These are phyloP conservation scores for Verticillium zaregamsianum DNA, from an alignment of 2,329 filamentous ascomycete genomes.

Conservation along the genomic window DNA sequence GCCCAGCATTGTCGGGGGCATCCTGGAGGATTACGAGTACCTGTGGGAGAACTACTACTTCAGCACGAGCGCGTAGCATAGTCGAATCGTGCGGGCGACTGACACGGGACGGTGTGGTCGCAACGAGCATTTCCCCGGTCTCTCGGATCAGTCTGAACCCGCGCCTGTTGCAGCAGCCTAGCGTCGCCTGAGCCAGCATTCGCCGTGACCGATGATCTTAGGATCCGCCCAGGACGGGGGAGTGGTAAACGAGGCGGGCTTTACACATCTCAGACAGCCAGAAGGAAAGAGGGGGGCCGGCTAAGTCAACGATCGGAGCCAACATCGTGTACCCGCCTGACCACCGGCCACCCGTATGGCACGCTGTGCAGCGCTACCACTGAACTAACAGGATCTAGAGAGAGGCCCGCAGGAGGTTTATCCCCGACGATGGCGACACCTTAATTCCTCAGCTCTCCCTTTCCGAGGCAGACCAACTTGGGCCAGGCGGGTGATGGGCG, in stretches of 20 bases:
- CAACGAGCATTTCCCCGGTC: background rate
- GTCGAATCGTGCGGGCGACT: background rate
- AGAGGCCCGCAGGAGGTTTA: no score
- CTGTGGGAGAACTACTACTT: conserved; percentile 99
- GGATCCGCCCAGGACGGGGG: background rate
- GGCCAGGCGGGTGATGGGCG: no score
- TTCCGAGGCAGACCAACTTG: no score
- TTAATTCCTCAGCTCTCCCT: no score
- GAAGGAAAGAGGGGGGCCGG: background rate
- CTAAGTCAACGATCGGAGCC: no score
- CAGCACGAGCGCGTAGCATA: conserved; percentile 45
- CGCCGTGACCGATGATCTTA: background rate
- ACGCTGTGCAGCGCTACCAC: no score
- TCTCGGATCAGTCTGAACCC: background rate
- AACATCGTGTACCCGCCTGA: no score
- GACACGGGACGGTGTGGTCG: background rate
- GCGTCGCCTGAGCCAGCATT: background rate
- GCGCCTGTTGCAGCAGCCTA: background rate
- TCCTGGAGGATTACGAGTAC: conserved; percentile 95
- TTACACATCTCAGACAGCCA: background rate
- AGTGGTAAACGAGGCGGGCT: background rate
- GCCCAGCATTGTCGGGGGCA: conserved; percentile 75
- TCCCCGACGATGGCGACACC: no score
- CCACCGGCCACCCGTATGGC: no score
- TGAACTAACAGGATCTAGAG: no score